Evolutionary conservation across 2,329 filamentous ascomycete species (phyloP), one percentile per base, ranked within the genome.

Genomic region (Hawksworthiomyces lignivorus): DNA sequence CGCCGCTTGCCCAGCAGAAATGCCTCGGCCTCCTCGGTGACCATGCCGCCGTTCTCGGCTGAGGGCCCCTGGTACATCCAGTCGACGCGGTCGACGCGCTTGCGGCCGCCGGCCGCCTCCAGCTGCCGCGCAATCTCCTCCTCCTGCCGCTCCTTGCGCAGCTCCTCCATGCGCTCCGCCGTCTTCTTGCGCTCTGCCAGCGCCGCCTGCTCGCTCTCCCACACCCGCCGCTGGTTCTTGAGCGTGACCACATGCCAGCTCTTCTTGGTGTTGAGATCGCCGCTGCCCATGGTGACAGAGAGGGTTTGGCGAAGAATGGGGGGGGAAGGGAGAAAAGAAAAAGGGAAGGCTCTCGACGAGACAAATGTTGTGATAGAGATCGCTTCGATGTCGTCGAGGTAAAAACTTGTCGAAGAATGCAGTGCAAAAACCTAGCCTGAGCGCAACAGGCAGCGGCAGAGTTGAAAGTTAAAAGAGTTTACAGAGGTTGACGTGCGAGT

Each of bases 41-140:
- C 86, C 50, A 52, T 50, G 22, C 83, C 84, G n/a, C 71, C 69
- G 56, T 85, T 82, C 27, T 87, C 86, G 55, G 77, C 72, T 37
- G 82, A 84, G 7, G 92, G 88, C 1, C 90, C 90, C 53, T 84
- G 80, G 64, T 98, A 98, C 87, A 98, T 96, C 87, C 92, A 98
- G 56, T 97, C 92, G 20, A 98, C 90, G 27, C 88, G 80, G 54
- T 90, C 82, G 22, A 84, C 67, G 40, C 83, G 75, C 57, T 87
- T 89, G 54, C 76, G 79, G 43, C 89, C 88, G 28, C 92, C 92
- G 1, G 88, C 84, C 3, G 84, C 82, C 63, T 96, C 92, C 43
- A 96, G 87, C 51, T 97, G 75, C 39, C 81, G 78, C 62, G 96
- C 86, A 1, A 97, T 77, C 61, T 97, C 89, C 61, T 96, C 87